These are phyloP conservation scores for Candida boleticola DNA, from an alignment of 805 yeast genomes.

Conservation along the genomic window DNA sequence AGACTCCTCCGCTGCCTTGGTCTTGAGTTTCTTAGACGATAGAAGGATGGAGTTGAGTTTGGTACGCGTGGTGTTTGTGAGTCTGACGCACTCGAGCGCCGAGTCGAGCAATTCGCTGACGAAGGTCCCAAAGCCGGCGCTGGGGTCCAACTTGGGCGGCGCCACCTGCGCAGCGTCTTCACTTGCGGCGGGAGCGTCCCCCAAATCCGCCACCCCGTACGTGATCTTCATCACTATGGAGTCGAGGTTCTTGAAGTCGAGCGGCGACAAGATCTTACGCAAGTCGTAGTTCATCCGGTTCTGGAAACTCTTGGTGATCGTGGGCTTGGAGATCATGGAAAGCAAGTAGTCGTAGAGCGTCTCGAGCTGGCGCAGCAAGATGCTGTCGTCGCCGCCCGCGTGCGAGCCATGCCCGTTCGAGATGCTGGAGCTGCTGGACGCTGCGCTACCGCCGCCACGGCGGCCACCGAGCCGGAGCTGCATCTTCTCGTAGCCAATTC, in stretches of 20 bases:
- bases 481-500: slow-evolving; percentile 48
- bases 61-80: slow-evolving; percentile 56
- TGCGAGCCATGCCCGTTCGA: too few species aligned
- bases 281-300: slow-evolving; percentile 80
- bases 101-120: slow-evolving; percentile 28
- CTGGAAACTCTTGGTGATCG: slow-evolving; percentile 64
- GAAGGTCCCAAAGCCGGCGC: slow-evolving; percentile 22
- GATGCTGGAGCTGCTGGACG: not conserved
- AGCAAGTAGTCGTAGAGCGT: slow-evolving; percentile 72
- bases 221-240: slow-evolving; percentile 45
- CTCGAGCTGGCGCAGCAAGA: slow-evolving; percentile 54
- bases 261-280: slow-evolving; percentile 67
- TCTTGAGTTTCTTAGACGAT: slow-evolving; percentile 20
- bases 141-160: not conserved
- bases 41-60: slow-evolving; percentile 57
- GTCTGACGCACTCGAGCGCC: slow-evolving; percentile 32
- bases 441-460: not conserved
- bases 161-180: not conserved
- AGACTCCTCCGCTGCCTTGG: slow-evolving; percentile 4
- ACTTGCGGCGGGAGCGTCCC: not conserved
- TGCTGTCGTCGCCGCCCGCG: slow-evolving; percentile 9
- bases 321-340: slow-evolving; percentile 81
- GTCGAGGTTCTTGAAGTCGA: slow-evolving; percentile 72
- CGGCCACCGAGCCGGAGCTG: slow-evolving; percentile 41
- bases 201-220: slow-evolving; percentile 20